Base-by-base conservation (phyloP, 1,284 basidiomycete species). In the Pterulicium gracile region DNA sequence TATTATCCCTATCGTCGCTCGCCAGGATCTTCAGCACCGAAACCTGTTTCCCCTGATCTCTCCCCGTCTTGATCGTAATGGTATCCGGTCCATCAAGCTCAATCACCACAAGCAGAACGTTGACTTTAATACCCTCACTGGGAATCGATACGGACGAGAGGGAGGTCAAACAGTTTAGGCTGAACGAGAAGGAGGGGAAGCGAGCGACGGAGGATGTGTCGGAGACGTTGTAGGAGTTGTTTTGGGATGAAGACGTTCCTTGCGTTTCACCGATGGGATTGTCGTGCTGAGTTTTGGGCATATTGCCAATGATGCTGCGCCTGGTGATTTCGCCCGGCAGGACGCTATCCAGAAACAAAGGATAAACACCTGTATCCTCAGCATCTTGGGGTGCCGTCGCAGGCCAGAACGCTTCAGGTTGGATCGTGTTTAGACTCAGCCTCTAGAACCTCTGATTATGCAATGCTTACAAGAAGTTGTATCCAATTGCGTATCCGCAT, bases 1-100 rank as follows among this genome's bases (percentile, higher is more conserved):
- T 68, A 0, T 62, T 67, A 2, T 79, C 79, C 18, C 72, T 70
- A 46, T 82, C 81, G 52, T 86, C 81, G 3, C 80, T 79, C 14
- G 87, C 58, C 40, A 88, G 72, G 52, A 86, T 63, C 53, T 76
- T 81, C 34, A 87, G 60, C 21, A 88, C 56, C 0, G 70, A 72
- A 0, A 85, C 73, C 50, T 83, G 73, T 48, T 74, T 77, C 4
- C 84, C 85, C 2, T 77, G 72, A 43, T 86, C 79, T 1, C 54
- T 54, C 0, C 84, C 84, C 45, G 73, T 78, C 60, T 81, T 85
- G 23, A 83, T 66, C 13, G 60, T 68, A 24, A 88, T 72, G 2
- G 64, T 64, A 51, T 82, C 78, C 1, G 83, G 85, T 0, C 83
- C 84, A 42, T 87, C 83, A 13, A 83, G 70, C 58, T 88, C 85